phyloP scores from a whole-genome alignment of 2,329 filamentous ascomycete species.

The Ilyonectria sp. region DNA sequence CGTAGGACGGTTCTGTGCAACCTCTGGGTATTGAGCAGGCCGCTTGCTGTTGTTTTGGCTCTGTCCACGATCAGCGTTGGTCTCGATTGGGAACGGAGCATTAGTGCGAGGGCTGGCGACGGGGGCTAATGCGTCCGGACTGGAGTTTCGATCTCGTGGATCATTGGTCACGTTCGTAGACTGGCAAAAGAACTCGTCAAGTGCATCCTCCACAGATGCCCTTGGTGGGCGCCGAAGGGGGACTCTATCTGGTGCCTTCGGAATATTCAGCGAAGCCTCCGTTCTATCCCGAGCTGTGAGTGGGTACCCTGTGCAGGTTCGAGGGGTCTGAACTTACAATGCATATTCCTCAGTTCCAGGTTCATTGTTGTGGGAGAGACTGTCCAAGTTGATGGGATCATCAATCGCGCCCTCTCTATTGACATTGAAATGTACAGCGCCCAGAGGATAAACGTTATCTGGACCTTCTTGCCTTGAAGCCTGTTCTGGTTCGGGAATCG shows the following conservation, averaged over 20 bases:
- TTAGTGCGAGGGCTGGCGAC: not conserved
- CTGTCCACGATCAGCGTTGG: not conserved
- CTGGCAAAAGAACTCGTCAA: not conserved
- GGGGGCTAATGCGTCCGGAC: not conserved
- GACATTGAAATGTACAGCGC: no score
- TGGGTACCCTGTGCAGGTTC: not conserved
- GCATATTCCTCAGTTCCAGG: not conserved
- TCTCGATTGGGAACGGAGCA: no score
- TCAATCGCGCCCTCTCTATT: not conserved
- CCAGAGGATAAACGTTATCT: not conserved
- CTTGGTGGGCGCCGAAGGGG: not conserved
- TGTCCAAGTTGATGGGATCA: not conserved
- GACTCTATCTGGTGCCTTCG: not conserved
- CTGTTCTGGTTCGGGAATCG: not conserved
- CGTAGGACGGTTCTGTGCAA: not conserved
- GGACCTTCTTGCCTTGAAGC: not conserved
- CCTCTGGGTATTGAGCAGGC: not conserved
- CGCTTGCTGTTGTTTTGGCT: not conserved
- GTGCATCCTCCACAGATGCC: not conserved
- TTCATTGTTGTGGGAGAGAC: no score
- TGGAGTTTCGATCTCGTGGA: not conserved
- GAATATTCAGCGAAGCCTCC: no score
- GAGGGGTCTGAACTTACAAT: not conserved
- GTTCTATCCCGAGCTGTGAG: not conserved
- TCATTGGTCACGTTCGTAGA: not conserved